These are phyloP conservation scores for Suillus ampliporus DNA, from an alignment of 768 basidiomycete genomes.

Conservation along the genomic window DNA sequence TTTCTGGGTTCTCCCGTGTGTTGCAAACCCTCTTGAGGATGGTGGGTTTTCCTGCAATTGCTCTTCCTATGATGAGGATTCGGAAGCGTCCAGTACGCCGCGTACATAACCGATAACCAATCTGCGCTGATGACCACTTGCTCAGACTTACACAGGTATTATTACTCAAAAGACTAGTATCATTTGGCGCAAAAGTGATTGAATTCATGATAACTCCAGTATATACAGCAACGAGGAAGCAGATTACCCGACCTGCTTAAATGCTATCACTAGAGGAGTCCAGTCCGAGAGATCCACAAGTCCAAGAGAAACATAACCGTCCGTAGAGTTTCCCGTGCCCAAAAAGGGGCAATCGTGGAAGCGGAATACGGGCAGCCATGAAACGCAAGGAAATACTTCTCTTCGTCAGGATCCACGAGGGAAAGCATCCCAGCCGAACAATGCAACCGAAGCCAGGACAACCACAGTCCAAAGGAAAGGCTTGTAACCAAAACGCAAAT, in stretches of 20 bases:
- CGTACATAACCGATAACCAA: constrained; percentile 4
- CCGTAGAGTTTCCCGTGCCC: constrained; percentile 2
- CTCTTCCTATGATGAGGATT: too few species aligned
- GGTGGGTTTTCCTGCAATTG: too few species aligned
- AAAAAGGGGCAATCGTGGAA: constrained; percentile 5
- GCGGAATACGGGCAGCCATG: neutral
- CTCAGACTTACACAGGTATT: neutral
- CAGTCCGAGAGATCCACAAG: constrained; percentile 9
- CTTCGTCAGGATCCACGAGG: constrained; percentile 1
- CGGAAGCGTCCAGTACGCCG: constrained; percentile 4
- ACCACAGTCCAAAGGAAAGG: constrained; percentile 3
- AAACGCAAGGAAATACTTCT: neutral
- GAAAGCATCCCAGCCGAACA: constrained; percentile 1
- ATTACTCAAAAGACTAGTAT: neutral
- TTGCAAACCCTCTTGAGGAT: too few species aligned
- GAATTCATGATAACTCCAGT: neutral
- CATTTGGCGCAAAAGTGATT: too few species aligned
- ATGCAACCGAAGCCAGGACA: constrained; percentile 5
- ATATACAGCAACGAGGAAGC: neutral
- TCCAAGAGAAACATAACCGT: neutral
- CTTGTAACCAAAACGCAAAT: neutral
- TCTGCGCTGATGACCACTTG: neutral
- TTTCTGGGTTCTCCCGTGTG: too few species aligned
- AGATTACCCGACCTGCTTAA: neutral
- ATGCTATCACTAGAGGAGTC: neutral